Evolutionary conservation across 2,329 filamentous ascomycete species (phyloP), one percentile per base, ranked within the genome.

Genomic region (Trichoderma sp.): DNA sequence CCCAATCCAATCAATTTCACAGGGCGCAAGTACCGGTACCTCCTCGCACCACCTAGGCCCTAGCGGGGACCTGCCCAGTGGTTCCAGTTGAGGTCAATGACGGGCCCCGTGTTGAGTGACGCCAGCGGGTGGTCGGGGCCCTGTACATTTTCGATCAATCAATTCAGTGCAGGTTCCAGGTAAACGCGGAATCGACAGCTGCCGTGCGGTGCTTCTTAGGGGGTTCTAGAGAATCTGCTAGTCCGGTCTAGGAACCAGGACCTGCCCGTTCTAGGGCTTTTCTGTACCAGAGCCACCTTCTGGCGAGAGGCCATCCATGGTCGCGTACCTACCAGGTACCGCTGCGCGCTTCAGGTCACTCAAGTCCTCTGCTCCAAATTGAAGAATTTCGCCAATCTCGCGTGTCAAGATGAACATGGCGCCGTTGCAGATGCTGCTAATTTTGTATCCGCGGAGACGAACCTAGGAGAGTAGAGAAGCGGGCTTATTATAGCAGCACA

Each of bases 341-440:
- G 61, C 39, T 26, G 43, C 51, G 34, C 64, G 64, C 64, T 43
- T 67, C 64, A 58, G 64, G 64, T 67, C 24, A 24, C 51, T 67
- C 21, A 14, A 24, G n/a, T n/a, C n/a, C n/a, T n/a, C n/a, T n/a
- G 21, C 47, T 12, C 64, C 51, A 43, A 57, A 67, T 43, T 67
- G 64, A 34, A 43, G 30, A 67, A 67, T 67, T 67, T 67, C 64
- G 64, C 51, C 64, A 67, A 67, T 67, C 64, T 58, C 18, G 51
- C 18, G n/a, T 30, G 34, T 56, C n/a, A 53, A 24, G 47, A 53
- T 67, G 64, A 39, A 58, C 26, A 30, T 26, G 64, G 51, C 51
- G 18, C 53, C 51, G 21, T 39, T 4, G 30, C 51, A 43, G 60
- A 63, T 62, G 21, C 21, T 39, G 60, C 21, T 43, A 63, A 24